phyloP scores from a whole-genome alignment of 805 yeast genomes.

The Candida caryicola region DNA sequence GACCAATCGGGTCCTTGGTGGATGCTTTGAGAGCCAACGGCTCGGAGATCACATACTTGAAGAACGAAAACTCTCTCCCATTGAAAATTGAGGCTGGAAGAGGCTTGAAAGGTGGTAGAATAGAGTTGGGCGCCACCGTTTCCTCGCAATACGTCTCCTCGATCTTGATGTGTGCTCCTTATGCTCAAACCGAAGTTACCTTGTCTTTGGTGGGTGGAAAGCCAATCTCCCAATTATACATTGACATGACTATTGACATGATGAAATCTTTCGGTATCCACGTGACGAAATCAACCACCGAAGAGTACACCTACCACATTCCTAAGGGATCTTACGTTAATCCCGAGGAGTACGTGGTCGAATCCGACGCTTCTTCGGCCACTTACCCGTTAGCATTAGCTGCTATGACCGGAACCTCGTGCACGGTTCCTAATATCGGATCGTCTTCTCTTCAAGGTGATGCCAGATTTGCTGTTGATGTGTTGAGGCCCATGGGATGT shows the following conservation, averaged over 20 bases:
- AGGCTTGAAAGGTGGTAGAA: slow-evolving; percentile 83
- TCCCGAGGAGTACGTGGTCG: slow-evolving; percentile 84
- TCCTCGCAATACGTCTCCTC: slow-evolving; percentile 98
- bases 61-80: slow-evolving; percentile 81
- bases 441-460: slow-evolving; percentile 92
- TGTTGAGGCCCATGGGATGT: slow-evolving; percentile 94
- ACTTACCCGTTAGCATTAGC: slow-evolving; percentile 98
- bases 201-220: slow-evolving; percentile 90
- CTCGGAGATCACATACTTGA: slow-evolving; percentile 65
- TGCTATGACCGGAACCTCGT: slow-evolving; percentile 89
- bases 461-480: slow-evolving; percentile 93
- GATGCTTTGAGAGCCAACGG: slow-evolving; percentile 87
- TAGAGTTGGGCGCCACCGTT: slow-evolving; percentile 92
- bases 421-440: slow-evolving; percentile 94
- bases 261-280: slow-evolving; percentile 85
- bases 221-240: slow-evolving; percentile 92
- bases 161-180: slow-evolving; percentile 95
- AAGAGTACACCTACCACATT: slow-evolving; percentile 82
- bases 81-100: slow-evolving; percentile 65
- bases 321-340: slow-evolving; percentile 79
- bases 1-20: slow-evolving; percentile 95
- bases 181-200: slow-evolving; percentile 84
- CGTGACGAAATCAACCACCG: slow-evolving; percentile 67
- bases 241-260: slow-evolving; percentile 96
- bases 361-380: slow-evolving; percentile 96